Evolutionary conservation across 805 yeast species (phyloP), one percentile per base, ranked within the genome.

Genomic region (Candida taoyuanica): DNA sequence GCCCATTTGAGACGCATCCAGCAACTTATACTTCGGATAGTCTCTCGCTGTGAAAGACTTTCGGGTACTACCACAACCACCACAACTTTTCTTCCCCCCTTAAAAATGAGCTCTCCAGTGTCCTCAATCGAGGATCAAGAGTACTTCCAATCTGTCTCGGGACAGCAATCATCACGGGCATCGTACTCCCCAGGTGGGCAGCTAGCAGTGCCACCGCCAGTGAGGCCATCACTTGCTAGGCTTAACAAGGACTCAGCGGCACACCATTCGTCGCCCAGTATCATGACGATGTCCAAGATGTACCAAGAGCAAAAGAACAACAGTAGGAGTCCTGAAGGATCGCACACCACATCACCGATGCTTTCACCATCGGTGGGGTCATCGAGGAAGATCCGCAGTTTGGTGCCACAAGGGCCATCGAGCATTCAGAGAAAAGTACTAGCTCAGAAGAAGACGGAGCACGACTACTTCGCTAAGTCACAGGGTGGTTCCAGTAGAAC

Each of bases 251-350:
- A 27, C 14, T 41, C 44, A 4, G 44, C 39, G 4, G 39, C 44
- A 6, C 34, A 32, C 17, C 40, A 35, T 27, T 53, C 58, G 6
- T 36, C 54, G 6, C 44, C 57, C 11, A 49, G 54, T 33, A 52
- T 55, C 6, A 41, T 50, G 36, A 53, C 58, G 13, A 36, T 55
- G 31, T 55, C 58, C 5, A 52, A 46, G 34, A 20, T 55, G 21
- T 50, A 53, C 34, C 47, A 50, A 17, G 52, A 40, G 23, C 47
- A 42, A 32, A 37, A 44, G 18, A 44, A 21, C 40, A 14, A 6
- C 5, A 28, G 18, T 12, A 15, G 18, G 11, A 28, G 18, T 11
- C 9, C 24, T 8, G 24, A 21, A 11, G 11, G 24, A 7, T 21
- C 23, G n/a, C n/a, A 14, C 17, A 18, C 24, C 11, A 15, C 29